Evolutionary conservation across 805 yeast genomes (phyloP), one percentile per base, ranked within the genome.

Genomic region (Schwanniomyces yamadae): DNA sequence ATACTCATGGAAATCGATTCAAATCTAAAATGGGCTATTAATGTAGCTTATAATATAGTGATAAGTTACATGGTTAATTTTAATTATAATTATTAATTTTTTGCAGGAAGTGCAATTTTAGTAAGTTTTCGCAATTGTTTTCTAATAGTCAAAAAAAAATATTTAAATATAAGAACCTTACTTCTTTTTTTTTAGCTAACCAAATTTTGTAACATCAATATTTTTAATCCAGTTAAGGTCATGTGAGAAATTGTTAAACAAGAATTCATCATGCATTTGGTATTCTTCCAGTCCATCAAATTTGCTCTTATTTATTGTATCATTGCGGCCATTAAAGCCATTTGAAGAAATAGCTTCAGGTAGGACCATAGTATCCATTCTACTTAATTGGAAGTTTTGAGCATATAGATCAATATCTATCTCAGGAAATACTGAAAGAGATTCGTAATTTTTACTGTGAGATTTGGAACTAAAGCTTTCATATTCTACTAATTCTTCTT

Each of bases 141-240:
- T n/a, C n/a, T n/a, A n/a, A n/a, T n/a, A n/a, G n/a, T n/a, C n/a
- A n/a, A n/a, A n/a, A n/a, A n/a, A n/a, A n/a, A n/a, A n/a, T n/a
- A n/a, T n/a, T n/a, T n/a, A n/a, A n/a, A n/a, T n/a, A n/a, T n/a
- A n/a, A n/a, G n/a, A n/a, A n/a, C n/a, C n/a, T n/a, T n/a, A n/a
- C n/a, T n/a, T n/a, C n/a, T n/a, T n/a, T n/a, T n/a, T n/a, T n/a
- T n/a, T n/a, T n/a, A n/a, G n/a, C n/a, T n/a, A n/a, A n/a, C n/a
- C n/a, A n/a, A n/a, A 28, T 12, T 12, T 28, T 7, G 18, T 23
- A 9, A 28, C 16, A 28, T 28, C 31, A 6, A 28, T 19, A 9
- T 28, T 19, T 28, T 28, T 17, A 18, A 28, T 28, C 31, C 31
- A 28, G 18, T 28, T 16, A 15, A 28, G 9, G 19, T 28, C 22